Percentiles rank a stretch among this genome's conserved stretches.
phyloP scores from a whole-genome alignment of 1,284 basidiomycete species.

The Phenoliferia sp. region DNA sequence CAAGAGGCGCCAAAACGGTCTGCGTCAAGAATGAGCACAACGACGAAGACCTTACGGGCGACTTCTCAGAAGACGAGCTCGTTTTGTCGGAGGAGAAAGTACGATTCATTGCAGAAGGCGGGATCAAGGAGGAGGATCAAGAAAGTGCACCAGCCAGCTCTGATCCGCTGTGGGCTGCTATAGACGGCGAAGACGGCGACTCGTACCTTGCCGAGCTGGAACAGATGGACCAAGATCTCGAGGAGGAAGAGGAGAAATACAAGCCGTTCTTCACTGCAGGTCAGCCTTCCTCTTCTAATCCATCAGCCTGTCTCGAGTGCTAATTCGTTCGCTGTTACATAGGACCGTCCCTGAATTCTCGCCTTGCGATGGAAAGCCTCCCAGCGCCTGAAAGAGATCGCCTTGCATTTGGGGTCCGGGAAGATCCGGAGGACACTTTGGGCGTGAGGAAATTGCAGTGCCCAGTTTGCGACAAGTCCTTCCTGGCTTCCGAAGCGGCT shows the following conservation, averaged over 20 bases:
- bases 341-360: neutral
- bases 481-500: constrained; percentile 20
- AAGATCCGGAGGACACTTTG: neutral
- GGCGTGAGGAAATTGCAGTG: constrained; percentile 2
- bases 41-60: neutral
- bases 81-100: too few relatives aligned
- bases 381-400: constrained; percentile 1
- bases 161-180: neutral
- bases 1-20: constrained; percentile 7
- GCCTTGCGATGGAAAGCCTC: neutral
- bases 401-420: too few relatives aligned
- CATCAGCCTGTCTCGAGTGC: neutral
- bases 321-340: neutral
- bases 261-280: constrained; percentile 15
- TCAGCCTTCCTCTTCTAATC: constrained; percentile 1
- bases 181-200: constrained; percentile 1
- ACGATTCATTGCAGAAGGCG: too few relatives aligned
- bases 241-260: constrained; percentile 1
- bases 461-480: constrained; percentile 18
- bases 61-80: neutral
- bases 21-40: neutral
- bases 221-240: neutral
- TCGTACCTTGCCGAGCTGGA: constrained; percentile 10
- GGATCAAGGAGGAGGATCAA: neutral
- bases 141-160: neutral